Evolutionary conservation across 177 flowering plant genomes (phyloP).

Genomic region (Tripterygium wilfordii): DNA sequence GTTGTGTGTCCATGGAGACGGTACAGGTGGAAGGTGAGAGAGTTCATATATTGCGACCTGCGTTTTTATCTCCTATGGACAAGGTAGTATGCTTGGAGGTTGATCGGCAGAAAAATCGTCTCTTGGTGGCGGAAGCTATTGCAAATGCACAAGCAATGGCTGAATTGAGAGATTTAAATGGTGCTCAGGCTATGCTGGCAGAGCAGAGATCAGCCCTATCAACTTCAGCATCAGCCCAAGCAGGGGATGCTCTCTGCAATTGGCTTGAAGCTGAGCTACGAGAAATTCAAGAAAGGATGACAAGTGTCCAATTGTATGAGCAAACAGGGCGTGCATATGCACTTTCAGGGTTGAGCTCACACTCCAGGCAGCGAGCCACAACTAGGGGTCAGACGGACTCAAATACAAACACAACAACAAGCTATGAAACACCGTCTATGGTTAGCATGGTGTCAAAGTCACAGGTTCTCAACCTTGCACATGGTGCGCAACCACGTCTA

Average conservation of each 20-base stretch:
- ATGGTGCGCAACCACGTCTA: neutral
- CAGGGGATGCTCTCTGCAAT: conserved; percentile 19
- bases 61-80: conserved; percentile 2
- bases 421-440: conserved; percentile 24
- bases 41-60: conserved; percentile 15
- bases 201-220: conserved; percentile 5
- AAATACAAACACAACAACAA: neutral
- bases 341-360: conserved; percentile 28
- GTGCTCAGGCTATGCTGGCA: conserved; percentile 12
- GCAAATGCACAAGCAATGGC: conserved; percentile 21
- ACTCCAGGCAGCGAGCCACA: conserved; percentile 30
- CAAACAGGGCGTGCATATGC: conserved; percentile 21
- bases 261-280: conserved; percentile 23
- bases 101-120: conserved; percentile 22
- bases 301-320: conserved; percentile 13
- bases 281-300: conserved; percentile 22
- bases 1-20: conserved; percentile 9
- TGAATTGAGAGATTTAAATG: conserved; percentile 18
- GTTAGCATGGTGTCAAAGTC: conserved; percentile 22
- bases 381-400: conserved; percentile 15
- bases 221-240: conserved; percentile 15
- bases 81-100: conserved; percentile 15
- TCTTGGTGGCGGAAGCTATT: conserved; percentile 19
- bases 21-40: conserved; percentile 5
- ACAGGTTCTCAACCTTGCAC: conserved; percentile 4